phyloP scores from a whole-genome alignment of 805 yeast genomes.

The Barnettozyma vustinii region DNA sequence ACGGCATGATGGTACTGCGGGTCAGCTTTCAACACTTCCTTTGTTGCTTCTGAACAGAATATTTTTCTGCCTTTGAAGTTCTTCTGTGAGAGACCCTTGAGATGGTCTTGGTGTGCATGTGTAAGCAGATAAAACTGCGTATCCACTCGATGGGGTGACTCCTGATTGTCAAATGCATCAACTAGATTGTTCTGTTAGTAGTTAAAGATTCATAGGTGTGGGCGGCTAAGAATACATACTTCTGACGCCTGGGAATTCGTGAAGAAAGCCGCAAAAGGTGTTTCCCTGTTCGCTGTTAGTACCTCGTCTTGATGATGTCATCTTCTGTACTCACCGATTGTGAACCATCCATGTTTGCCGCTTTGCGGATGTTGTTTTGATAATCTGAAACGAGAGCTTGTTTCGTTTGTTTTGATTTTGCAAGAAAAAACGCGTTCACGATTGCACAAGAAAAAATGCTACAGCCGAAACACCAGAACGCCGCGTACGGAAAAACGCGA shows the following conservation, averaged over 20 bases:
- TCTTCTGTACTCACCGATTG: background rate
- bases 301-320: too few species aligned
- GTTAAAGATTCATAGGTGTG: background rate
- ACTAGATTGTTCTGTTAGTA: background rate
- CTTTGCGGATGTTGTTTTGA: background rate
- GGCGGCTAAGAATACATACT: conserved; percentile 23
- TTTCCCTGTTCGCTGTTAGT: conserved; percentile 10
- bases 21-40: conserved; percentile 11
- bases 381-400: background rate
- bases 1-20: conserved; percentile 11
- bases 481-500: conserved; percentile 1
- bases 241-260: conserved; percentile 44
- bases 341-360: background rate
- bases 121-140: conserved; percentile 34
- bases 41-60: conserved; percentile 43
- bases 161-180: conserved; percentile 27
- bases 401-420: background rate
- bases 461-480: too few species aligned
- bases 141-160: conserved; percentile 1
- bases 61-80: conserved; percentile 35
- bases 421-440: background rate
- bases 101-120: conserved; percentile 53
- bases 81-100: conserved; percentile 38
- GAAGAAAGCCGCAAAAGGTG: conserved; percentile 37
- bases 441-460: too few species aligned